Conservation (phyloP, 768 basidiomycete genomes). For the Suillus spraguei region DNA sequence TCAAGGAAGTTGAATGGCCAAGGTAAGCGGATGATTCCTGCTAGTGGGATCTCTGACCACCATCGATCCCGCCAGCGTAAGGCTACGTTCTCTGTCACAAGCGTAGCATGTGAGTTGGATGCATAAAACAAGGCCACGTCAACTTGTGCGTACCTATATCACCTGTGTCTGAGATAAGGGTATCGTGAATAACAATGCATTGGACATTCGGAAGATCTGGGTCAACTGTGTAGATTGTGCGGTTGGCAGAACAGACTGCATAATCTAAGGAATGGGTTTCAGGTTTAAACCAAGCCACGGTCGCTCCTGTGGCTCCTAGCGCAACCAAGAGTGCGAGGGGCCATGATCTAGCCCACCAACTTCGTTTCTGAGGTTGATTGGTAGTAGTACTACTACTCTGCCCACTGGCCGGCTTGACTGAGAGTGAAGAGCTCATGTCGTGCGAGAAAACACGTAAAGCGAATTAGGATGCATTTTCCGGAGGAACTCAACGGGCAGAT, state of each 20-base stretch:
- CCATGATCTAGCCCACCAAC: slow-evolving; percentile 1
- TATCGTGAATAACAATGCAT: slow-evolving; percentile 59
- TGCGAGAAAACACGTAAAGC: neutral
- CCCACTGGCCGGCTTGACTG: neutral
- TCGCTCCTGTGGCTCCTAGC: neutral
- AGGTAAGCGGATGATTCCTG: slow-evolving; percentile 20
- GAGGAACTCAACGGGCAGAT: too few relatives aligned
- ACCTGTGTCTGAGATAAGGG: slow-evolving; percentile 51
- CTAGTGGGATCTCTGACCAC: slow-evolving; percentile 1
- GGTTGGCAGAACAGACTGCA: slow-evolving; percentile 54
- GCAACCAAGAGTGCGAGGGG: neutral
- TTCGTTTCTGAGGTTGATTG: neutral
- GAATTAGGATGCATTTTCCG: neutral
- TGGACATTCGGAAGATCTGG: slow-evolving; percentile 49
- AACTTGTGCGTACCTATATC: slow-evolving; percentile 41
- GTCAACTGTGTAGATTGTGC: slow-evolving; percentile 74
- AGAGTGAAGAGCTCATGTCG: neutral
- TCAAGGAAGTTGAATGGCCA: slow-evolving; percentile 28
- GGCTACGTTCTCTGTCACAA: slow-evolving; percentile 25
- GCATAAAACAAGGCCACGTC: neutral
- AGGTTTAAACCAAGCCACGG: neutral
- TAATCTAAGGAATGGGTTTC: slow-evolving; percentile 37
- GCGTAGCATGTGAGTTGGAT: slow-evolving; percentile 15
- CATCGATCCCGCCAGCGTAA: slow-evolving; percentile 25
- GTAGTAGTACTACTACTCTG: slow-evolving; percentile 1